Evolutionary conservation across 768 basidiomycete species (phyloP), one percentile per base, ranked within the genome.

Genomic region (Tephrocybe sp.): DNA sequence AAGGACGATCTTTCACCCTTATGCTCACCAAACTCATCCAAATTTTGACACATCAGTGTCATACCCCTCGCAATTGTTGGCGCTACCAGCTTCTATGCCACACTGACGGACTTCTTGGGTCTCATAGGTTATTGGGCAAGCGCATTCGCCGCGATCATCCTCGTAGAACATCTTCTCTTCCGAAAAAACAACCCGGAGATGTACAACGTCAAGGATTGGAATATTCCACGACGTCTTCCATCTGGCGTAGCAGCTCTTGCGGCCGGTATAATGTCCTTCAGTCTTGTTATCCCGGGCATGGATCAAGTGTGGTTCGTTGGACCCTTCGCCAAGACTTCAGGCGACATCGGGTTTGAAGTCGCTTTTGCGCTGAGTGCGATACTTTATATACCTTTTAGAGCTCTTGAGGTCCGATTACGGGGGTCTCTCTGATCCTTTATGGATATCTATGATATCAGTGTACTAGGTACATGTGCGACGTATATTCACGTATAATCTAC

Each of bases 311-410:
- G 86, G 87, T 91, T 80, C 58, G 69, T 73, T 0, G 90, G 90
- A 1, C 88, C 88, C 6, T 83, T 91, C 38, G 90, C 83, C 9
- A 61, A 69, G 53, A 70, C 54, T 7, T 75, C 86, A 15, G 90
- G 90, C 1, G 90, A 92, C 66, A 83, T 92, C 48, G 89, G 87
- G n/a, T 88, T 91, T 53, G 87, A 89, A 64, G 64, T 88, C 21
- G 84, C 86, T 2, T 83, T 88, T 57, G 71, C 66, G 1, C 61
- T 77, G 2, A 75, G 80, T 6, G 71, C 61, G 9, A 29, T 86
- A 9, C 64, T 83, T 31, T 89, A 88, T 61, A 15, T 81, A 4
- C 78, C 78, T 1, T 70, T 88, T 27, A 69, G 87, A 48, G 71
- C 60, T 53, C 37, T 80, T 23, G 81, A 83, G 58, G 68, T 74